Evolutionary conservation across 2,329 filamentous ascomycete species (phyloP).

Genomic region (Helotiales sp.): DNA sequence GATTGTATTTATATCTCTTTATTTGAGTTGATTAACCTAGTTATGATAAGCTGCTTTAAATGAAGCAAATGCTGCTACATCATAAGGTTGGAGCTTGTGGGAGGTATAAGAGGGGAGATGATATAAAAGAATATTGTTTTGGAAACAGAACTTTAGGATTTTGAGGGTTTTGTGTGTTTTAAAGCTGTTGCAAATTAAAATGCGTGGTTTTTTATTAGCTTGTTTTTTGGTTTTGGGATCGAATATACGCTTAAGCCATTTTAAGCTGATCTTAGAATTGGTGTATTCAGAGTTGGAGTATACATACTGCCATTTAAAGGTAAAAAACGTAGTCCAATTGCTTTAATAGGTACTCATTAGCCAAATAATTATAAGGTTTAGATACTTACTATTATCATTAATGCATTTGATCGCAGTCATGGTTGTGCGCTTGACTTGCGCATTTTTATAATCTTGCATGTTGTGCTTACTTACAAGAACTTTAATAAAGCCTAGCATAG

Average conservation of each 20-base stretch:
- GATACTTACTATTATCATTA: conserved; percentile 35
- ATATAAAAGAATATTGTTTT: conserved; percentile 38
- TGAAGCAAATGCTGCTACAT: conserved; percentile 35
- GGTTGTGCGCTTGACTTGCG: conserved; percentile 37
- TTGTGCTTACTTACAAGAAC: conserved; percentile 41
- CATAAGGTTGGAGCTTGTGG: conserved; percentile 37
- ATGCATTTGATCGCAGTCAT: conserved; percentile 29
- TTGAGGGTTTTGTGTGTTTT: conserved; percentile 45
- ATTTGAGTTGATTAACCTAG: conserved; percentile 32
- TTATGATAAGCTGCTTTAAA: conserved; percentile 36
- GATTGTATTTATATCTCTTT: conserved; percentile 34
- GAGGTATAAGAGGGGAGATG: conserved; percentile 34
- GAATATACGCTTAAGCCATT: conserved; percentile 45
- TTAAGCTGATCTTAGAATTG: conserved; percentile 44
- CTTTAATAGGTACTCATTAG: conserved; percentile 38
- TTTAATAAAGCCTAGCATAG: conserved; percentile 39
- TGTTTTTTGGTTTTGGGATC: conserved; percentile 43
- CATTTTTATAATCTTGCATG: conserved; percentile 35
- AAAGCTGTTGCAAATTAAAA: conserved; percentile 46
- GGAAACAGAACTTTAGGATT: conserved; percentile 37
- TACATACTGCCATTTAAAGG: conserved; percentile 40
- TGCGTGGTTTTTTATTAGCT: conserved; percentile 41
- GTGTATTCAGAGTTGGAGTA: conserved; percentile 37
- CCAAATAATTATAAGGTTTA: conserved; percentile 39
- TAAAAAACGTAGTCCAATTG: conserved; percentile 38